Evolutionary conservation across 2,329 filamentous ascomycete species (phyloP).

Genomic region (Arthrobotrys megalospora): DNA sequence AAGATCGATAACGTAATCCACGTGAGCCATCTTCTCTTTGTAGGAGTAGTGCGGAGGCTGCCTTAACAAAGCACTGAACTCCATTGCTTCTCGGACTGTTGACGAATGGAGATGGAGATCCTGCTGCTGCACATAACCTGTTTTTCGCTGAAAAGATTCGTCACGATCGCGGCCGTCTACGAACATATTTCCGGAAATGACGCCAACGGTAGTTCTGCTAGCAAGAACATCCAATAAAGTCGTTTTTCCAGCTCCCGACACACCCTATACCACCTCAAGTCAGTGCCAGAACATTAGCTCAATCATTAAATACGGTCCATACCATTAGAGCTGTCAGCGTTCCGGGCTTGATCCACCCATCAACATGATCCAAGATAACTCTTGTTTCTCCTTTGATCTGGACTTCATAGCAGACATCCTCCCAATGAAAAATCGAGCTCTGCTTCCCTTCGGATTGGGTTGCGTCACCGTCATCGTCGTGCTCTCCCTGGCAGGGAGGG

Average conservation of each 20-base stretch:
- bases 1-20: conserved; percentile 90
- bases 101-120: conserved; percentile 88
- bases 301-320: conserved; percentile 67
- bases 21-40: conserved; percentile 86
- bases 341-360: conserved; percentile 94
- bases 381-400: conserved; percentile 84
- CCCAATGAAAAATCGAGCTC: conserved; percentile 84
- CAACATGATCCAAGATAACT: conserved; percentile 85
- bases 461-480: background rate
- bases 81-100: conserved; percentile 89
- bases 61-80: conserved; percentile 87
- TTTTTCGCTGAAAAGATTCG: conserved; percentile 89
- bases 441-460: background rate
- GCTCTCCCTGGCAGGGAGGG: conserved; percentile 63
- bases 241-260: conserved; percentile 91
- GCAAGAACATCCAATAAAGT: conserved; percentile 89
- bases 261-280: conserved; percentile 70
- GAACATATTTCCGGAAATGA: conserved; percentile 88
- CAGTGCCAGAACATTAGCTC: conserved; percentile 67
- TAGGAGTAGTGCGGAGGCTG: conserved; percentile 82
- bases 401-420: conserved; percentile 81
- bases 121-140: conserved; percentile 92
- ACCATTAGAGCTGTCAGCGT: conserved; percentile 90
- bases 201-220: conserved; percentile 88
- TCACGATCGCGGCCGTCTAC: conserved; percentile 82